phyloP scores from a whole-genome alignment of 208 protist species.

The Leishmania martiniquensis region DNA sequence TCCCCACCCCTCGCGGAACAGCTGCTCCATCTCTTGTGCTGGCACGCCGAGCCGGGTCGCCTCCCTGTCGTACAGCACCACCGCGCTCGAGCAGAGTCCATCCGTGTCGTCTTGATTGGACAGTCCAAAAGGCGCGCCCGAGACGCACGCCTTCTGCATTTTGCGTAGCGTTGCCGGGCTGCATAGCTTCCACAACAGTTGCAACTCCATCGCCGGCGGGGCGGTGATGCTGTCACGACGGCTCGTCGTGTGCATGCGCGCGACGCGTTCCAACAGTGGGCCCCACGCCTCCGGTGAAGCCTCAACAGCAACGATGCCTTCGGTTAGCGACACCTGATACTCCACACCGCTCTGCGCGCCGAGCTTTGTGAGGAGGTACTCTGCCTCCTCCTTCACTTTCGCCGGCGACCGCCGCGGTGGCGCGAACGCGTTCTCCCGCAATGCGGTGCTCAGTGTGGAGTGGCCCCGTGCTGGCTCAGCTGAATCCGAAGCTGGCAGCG shows the following conservation, averaged over 20 bases:
- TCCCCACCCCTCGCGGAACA: constrained; percentile 43
- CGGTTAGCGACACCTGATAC: constrained; percentile 29
- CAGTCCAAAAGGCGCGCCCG: constrained; percentile 26
- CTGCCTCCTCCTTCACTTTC: constrained; percentile 36
- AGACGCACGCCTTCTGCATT: constrained; percentile 36
- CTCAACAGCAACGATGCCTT: constrained; percentile 38
- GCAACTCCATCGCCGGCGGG: constrained; percentile 18
- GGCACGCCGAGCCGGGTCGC: constrained; percentile 28
- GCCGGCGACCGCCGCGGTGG: constrained; percentile 27
- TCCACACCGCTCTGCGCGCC: constrained; percentile 30
- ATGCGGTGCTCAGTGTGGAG: constrained; percentile 18
- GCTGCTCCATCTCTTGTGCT: constrained; percentile 18
- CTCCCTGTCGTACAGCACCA: constrained; percentile 65
- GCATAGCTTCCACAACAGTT: constrained; percentile 71
- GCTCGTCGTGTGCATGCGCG: constrained; percentile 19
- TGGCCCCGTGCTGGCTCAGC: constrained; percentile 12
- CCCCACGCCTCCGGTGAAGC: constrained; percentile 33
- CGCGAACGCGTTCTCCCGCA: constrained; percentile 28
- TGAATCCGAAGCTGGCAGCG: background rate
- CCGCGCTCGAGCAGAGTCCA: constrained; percentile 46
- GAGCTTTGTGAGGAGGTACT: constrained; percentile 38
- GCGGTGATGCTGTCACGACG: background rate
- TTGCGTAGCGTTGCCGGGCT: constrained; percentile 44
- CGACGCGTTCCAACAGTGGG: constrained; percentile 29
- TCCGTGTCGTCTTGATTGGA: constrained; percentile 48